Conservation (phyloP, 805 yeast species). For the Lipomyces anomalus region DNA sequence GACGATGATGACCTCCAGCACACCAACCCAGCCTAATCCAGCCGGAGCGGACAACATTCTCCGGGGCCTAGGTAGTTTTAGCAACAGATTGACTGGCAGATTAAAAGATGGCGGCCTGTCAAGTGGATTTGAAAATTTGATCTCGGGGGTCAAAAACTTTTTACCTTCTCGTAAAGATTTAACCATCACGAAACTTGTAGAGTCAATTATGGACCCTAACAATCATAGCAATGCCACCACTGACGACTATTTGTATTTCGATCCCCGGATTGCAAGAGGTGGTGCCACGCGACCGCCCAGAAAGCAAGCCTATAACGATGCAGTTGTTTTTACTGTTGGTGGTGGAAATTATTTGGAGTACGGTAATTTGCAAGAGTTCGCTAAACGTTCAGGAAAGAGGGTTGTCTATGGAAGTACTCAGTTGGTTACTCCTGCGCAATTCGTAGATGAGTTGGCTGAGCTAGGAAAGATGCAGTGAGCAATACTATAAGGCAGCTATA, state of each 20-base stretch:
- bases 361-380: slow-evolving; percentile 63
- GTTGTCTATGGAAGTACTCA: slow-evolving; percentile 86
- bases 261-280: slow-evolving; percentile 81
- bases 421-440: slow-evolving; percentile 62
- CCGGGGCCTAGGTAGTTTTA: slow-evolving; percentile 59
- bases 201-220: slow-evolving; percentile 80
- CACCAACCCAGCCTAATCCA: slow-evolving; percentile 24
- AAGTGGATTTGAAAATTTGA: slow-evolving; percentile 84
- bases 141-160: slow-evolving; percentile 79
- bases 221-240: slow-evolving; percentile 53
- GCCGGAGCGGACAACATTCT: slow-evolving; percentile 32
- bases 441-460: slow-evolving; percentile 57
- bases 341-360: slow-evolving; percentile 95
- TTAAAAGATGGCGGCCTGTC: slow-evolving; percentile 77
- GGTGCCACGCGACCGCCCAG: slow-evolving; percentile 79
- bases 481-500: neutral
- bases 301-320: slow-evolving; percentile 71
- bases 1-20: slow-evolving; percentile 35
- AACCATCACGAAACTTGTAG: slow-evolving; percentile 86
- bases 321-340: slow-evolving; percentile 88
- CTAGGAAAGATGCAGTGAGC: slow-evolving; percentile 29
- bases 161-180: slow-evolving; percentile 82
- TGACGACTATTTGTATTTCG: slow-evolving; percentile 85
- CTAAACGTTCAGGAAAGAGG: slow-evolving; percentile 38
- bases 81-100: slow-evolving; percentile 66